Percentiles rank a stretch among this genome's conserved stretches.
Evolutionary conservation across 1,139 yeast species (phyloP).

Genomic region (Geotrichum macrosporum): DNA sequence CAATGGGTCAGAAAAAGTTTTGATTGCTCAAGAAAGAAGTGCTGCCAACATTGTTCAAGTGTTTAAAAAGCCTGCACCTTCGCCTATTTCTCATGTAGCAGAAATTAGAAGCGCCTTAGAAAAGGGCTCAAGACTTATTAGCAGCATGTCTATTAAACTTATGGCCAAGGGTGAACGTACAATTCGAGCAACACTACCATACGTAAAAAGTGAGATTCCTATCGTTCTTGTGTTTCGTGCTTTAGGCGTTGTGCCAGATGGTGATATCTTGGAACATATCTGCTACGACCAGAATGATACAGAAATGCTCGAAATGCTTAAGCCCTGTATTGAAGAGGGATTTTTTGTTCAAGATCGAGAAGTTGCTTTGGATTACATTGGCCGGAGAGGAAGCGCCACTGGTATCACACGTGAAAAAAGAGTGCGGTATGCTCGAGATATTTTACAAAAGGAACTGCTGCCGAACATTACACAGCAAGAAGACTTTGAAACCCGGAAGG

Average conservation of each 20-base stretch:
- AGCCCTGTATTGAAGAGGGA: constrained; percentile 99
- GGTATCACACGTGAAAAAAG: constrained; percentile 98
- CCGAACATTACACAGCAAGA: constrained; percentile 98
- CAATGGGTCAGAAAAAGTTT: constrained; percentile 96
- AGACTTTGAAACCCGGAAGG: constrained; percentile 95
- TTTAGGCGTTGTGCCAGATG: constrained; percentile 96
- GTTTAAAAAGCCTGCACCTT: constrained; percentile 94
- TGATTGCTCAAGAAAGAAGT: constrained; percentile 96
- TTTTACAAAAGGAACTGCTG: constrained; percentile 87
- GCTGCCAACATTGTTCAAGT: constrained; percentile 99
- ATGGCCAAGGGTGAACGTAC: constrained; percentile 82
- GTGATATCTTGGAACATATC: constrained; percentile 95
- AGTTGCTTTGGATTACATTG: constrained; percentile 95
- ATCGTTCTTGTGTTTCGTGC: constrained; percentile 97
- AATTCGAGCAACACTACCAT: constrained; percentile 92
- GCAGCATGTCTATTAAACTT: constrained; percentile 89
- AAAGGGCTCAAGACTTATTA: constrained; percentile 91
- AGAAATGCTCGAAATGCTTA: constrained; percentile 99
- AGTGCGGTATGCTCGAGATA: constrained; percentile 95
- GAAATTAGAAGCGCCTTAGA: constrained; percentile 97
- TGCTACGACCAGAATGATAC: constrained; percentile 97
- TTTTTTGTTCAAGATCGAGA: constrained; percentile 97
- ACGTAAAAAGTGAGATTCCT: constrained; percentile 93
- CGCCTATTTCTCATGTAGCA: constrained; percentile 93
- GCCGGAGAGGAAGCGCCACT: constrained; percentile 91